These are phyloP conservation scores for Komagataella pseudopastoris DNA, from an alignment of 805 yeast genomes.

Conservation along the genomic window DNA sequence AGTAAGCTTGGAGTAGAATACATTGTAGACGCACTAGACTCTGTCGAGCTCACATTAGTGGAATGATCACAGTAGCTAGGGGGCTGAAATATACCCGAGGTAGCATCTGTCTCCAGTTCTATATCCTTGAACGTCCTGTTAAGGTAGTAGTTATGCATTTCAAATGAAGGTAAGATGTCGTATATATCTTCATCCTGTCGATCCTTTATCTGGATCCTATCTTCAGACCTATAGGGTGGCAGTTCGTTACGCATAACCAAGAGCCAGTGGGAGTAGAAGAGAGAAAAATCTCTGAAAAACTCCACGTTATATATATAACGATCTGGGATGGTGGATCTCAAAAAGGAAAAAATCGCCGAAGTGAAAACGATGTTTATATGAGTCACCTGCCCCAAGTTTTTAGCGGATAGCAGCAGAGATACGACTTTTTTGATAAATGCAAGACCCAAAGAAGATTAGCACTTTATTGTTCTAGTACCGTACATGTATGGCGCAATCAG, in stretches of 20 bases:
- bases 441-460: neutral
- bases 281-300: neutral
- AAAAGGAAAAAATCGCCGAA: neutral
- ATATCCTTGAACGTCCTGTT: slow-evolving; percentile 7
- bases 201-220: neutral
- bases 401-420: neutral
- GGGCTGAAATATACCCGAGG: slow-evolving; percentile 3
- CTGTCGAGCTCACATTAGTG: neutral
- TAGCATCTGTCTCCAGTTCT: slow-evolving; percentile 4
- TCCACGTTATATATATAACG: neutral
- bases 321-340: neutral
- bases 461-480: neutral
- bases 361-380: neutral
- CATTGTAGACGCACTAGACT: neutral
- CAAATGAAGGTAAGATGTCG: slow-evolving; percentile 57
- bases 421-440: neutral
- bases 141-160: slow-evolving; percentile 38
- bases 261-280: neutral
- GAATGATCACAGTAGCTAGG: slow-evolving; percentile 2
- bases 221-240: neutral
- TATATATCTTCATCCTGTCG: slow-evolving; percentile 13
- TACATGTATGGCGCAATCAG: neutral
- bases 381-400: neutral
- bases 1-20: neutral
- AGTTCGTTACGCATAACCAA: neutral